Evolutionary conservation across 495 filamentous ascomycete species (phyloP), one percentile per base, ranked within the genome.

Genomic region (Elaphomyces granulatus): DNA sequence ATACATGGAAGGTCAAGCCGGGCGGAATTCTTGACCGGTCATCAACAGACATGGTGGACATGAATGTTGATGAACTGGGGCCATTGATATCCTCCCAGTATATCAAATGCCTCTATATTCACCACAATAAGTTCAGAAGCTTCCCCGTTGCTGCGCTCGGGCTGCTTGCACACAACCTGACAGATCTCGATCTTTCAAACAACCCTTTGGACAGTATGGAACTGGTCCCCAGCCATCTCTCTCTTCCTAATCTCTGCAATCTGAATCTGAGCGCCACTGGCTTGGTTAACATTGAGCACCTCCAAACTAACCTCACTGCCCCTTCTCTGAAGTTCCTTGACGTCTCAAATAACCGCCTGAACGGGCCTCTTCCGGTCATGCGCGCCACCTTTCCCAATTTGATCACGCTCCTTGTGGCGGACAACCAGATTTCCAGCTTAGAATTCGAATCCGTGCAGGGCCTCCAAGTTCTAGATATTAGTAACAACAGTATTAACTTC

Each of bases 401-500:
- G 15, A 65, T 60, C 0, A 69, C 74, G 1, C 62, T 95, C 30
- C 58, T 82, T 9, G 78, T 78, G 4, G 71, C 78, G 1, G 82
- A 94, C 43, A 95, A 95, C 50, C 70, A 73, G 34, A 64, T 93
- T 19, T 58, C 68, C 32, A 75, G 80, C 15, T 66, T 94, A 7
- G 70, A 78, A 0, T 79, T 85, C 1, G 82, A 87, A 23, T 54
- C 71, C 4, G 72, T 92, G 23, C 71, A 73, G 43, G 88, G 88
- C 0, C 58, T 94, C 43, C 72, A 75, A 43, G 65, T 80, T 1
- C 65, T 93, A 8, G 83, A 94, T 58, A 71, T 85, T 7, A 73
- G 72, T 41, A 84, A 83, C 48, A 96, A 96, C 49, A 78, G 85
- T 32, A 81, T 96, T 43, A 71, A 67, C 18, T 68, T 68, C 19